Base-by-base conservation (phyloP, 305 asterid species). In the Ajuga reptans region DNA sequence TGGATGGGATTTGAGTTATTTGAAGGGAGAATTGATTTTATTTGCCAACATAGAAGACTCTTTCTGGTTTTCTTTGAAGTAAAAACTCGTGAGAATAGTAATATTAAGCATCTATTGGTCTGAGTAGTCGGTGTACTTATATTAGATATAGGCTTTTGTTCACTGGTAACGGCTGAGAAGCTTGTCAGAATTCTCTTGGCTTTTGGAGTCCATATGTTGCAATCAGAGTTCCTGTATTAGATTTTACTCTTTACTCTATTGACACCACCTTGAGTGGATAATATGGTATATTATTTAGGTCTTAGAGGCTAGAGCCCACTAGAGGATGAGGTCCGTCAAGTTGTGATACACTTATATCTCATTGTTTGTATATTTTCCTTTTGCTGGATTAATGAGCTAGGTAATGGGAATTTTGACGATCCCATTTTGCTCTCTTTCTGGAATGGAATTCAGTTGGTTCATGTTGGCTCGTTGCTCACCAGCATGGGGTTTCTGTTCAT, bases 91-190 rank as follows among this genome's bases (percentile, higher is more conserved):
- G 37, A 63, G 43, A 56, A 3, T 50, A 34, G 41, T 67, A 61
- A 57, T 42, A 21, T 10, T 43, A 15, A 54, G 29, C 9, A 1
- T 56, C 75, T 37, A 16, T 50, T 61, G 43, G 21, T 56, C 55
- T 69, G 9, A 69, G 21, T 37, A 31, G 33, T 18, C 33, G 71
- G 70, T 45, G 29, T 61, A 18, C 58, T 41, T 72, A 58, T 21
- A 47, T 66, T 31, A 8, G 39, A 51, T 43, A 1, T 62, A 70
- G 39, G 49, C 14, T 49, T 64, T 31, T 24, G 45, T 55, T 31
- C 27, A 4, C 34, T 68, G 60, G 62, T 36, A 11, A 68, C 68
- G 37, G 27, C 27, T 21, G 27, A 21, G 27, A 21, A 21, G 27
- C 27, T 21, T 21, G 27, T 21, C 27, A 60, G 70, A 51, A 33